Percentiles rank a stretch among this genome's conserved stretches.
Evolutionary conservation across 1,284 basidiomycete genomes (phyloP).

Genomic region (Cyathus pygmaeus): DNA sequence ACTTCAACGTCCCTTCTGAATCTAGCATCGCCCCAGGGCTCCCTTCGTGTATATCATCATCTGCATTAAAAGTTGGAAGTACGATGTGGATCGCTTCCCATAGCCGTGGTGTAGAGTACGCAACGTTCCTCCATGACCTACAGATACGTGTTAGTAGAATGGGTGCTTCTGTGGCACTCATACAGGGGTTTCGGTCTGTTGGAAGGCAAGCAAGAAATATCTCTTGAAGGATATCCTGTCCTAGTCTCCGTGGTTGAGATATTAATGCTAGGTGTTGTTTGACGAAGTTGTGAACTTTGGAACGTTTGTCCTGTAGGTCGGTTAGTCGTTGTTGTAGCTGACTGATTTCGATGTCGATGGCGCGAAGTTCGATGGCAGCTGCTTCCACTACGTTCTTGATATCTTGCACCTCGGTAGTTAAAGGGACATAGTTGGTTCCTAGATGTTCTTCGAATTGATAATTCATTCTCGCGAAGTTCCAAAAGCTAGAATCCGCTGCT

Average conservation of each 20-base stretch:
- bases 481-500: too few relatives aligned
- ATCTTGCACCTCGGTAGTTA: too few relatives aligned
- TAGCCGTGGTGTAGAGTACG: constrained; percentile 2
- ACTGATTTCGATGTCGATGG: too few relatives aligned
- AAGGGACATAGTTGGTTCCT: too few relatives aligned
- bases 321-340: background rate
- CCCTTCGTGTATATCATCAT: too few relatives aligned
- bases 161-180: constrained; percentile 14
- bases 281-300: background rate
- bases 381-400: too few relatives aligned
- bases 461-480: too few relatives aligned
- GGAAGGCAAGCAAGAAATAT: constrained; percentile 27
- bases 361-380: too few relatives aligned
- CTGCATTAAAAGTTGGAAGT: constrained; percentile 1
- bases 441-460: too few relatives aligned
- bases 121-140: constrained; percentile 3
- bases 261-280: constrained; percentile 4
- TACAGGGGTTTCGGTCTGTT: constrained; percentile 16
- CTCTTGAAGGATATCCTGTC: constrained; percentile 22
- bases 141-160: constrained; percentile 14
- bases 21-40: too few relatives aligned
- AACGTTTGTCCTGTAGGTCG: background rate
- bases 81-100: constrained; percentile 14
- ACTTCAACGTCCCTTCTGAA: too few relatives aligned
- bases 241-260: constrained; percentile 18